Evolutionary conservation across 352 stramenopile genomes (phyloP), one percentile per base, ranked within the genome.

Genomic region (Blastocystis sp.): DNA sequence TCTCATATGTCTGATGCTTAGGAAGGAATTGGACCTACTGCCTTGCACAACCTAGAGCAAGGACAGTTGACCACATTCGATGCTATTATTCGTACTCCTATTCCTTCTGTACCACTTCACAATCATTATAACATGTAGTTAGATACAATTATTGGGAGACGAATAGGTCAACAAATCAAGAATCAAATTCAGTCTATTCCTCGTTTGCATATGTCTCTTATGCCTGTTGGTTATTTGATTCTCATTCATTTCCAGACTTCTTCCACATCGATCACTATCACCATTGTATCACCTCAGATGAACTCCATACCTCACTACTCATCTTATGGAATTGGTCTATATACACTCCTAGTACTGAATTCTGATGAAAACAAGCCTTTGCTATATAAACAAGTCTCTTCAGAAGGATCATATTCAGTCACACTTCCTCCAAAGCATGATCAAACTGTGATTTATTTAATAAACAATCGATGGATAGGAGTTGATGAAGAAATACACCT

Each of bases 381-480:
- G 43, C 1, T 80, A n/a, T 43, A 80, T 32, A 7, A n/a, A 32
- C 69, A 80, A 29, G 37, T 80, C 14, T 46, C 63, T 39, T 2
- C 14, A 63, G 24, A 57, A 27, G 19, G 39, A 27, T 19, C 49
- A 46, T 56, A 49, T 35, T 19, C 42, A 24, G 29, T 59, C n/a
- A 12, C 43, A 29, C 5, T 7, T 27, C 16, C 12, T 24, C 11
- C 6, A 24, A 19, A 7, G 2, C 32, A 42, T 27, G 42, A 21
- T 80, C 29, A 46, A 24, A n/a, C 27, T 37, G 24, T 35, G 11
- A 57, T 57, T 57, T 12, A 63, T 59, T 46, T 80, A 21, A 19
- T 80, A 1, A 39, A 80, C 51, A 80, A 80, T 37, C 69, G 37
- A 12, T 80, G 69, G 69, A 80, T 80, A 29, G 69, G 69, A 39